Conservation (phyloP, 768 basidiomycete genomes). For the Leccinum longicurvipes region DNA sequence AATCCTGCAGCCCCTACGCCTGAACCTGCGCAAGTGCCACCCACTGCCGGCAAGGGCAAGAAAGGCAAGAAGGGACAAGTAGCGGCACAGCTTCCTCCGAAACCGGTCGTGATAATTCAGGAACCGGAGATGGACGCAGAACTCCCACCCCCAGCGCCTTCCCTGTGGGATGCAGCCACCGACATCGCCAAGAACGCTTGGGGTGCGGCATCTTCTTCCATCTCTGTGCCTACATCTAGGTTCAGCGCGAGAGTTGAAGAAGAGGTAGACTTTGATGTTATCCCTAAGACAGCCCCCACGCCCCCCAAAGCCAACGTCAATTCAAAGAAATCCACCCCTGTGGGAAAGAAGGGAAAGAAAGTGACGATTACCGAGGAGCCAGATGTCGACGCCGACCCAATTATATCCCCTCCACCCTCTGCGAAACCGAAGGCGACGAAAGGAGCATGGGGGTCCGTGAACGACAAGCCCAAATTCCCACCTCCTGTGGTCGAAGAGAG, state of each 20-base stretch:
- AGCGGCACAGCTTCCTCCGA: constrained; percentile 9
- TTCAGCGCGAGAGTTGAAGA: constrained; percentile 5
- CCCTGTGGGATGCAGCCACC: constrained; percentile 18
- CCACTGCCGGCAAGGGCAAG: constrained; percentile 16
- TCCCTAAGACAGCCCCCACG: not conserved
- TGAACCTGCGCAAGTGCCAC: constrained; percentile 11
- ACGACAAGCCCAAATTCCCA: constrained; percentile 19
- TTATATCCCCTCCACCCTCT: constrained; percentile 11
- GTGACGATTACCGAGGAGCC: constrained; percentile 27
- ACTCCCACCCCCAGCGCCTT: constrained; percentile 14
- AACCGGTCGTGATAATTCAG: constrained; percentile 16
- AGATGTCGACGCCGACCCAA: constrained; percentile 25
- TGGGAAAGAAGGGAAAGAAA: constrained; percentile 22
- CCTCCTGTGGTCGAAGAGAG: constrained; percentile 9
- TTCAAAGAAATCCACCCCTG: constrained; percentile 11
- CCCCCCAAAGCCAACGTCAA: constrained; percentile 3
- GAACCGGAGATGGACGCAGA: constrained; percentile 21
- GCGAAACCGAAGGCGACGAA: constrained; percentile 13
- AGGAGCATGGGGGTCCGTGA: constrained; percentile 20
- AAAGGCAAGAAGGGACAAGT: constrained; percentile 26
- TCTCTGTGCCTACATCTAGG: constrained; percentile 5
- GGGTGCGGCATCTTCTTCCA: constrained; percentile 3
- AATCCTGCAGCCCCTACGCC: not conserved
- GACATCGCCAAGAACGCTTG: constrained; percentile 10
- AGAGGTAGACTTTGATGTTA: constrained; percentile 2